phyloP scores from a whole-genome alignment of 805 yeast species.

The Naumovozyma baii region DNA sequence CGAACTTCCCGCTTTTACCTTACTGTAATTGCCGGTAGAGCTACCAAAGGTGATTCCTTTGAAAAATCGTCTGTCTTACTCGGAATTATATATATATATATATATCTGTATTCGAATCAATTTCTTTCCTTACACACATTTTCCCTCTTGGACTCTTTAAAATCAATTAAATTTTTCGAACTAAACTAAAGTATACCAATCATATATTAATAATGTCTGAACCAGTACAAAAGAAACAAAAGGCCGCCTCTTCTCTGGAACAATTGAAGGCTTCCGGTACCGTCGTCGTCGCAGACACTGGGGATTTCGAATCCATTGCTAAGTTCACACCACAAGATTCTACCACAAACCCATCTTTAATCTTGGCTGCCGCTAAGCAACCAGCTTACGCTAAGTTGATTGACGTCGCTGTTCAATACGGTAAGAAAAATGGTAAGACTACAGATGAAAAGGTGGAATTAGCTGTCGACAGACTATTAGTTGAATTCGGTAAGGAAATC shows the following conservation, averaged over 20 bases:
- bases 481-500: slow-evolving; percentile 90
- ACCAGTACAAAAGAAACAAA: slow-evolving; percentile 24
- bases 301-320: slow-evolving; percentile 95
- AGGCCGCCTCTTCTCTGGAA: slow-evolving; percentile 61
- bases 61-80: background rate
- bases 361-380: slow-evolving; percentile 87
- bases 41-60: too few relatives aligned
- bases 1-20: background rate
- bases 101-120: too few relatives aligned
- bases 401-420: slow-evolving; percentile 80
- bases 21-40: too few relatives aligned
- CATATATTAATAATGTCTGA: slow-evolving; percentile 9
- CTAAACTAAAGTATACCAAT: background rate
- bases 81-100: background rate
- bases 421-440: slow-evolving; percentile 48
- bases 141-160: too few relatives aligned
- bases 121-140: too few relatives aligned
- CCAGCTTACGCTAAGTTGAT: slow-evolving; percentile 78
- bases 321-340: slow-evolving; percentile 98
- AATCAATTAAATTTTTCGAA: too few relatives aligned
- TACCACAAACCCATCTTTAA: slow-evolving; percentile 95
- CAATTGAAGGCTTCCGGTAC: slow-evolving; percentile 92
- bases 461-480: slow-evolving; percentile 84
- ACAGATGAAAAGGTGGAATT: slow-evolving; percentile 51
- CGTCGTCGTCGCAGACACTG: slow-evolving; percentile 93